phyloP scores from a whole-genome alignment of 75 land plant species.

The Adiantum capillusveneris region DNA sequence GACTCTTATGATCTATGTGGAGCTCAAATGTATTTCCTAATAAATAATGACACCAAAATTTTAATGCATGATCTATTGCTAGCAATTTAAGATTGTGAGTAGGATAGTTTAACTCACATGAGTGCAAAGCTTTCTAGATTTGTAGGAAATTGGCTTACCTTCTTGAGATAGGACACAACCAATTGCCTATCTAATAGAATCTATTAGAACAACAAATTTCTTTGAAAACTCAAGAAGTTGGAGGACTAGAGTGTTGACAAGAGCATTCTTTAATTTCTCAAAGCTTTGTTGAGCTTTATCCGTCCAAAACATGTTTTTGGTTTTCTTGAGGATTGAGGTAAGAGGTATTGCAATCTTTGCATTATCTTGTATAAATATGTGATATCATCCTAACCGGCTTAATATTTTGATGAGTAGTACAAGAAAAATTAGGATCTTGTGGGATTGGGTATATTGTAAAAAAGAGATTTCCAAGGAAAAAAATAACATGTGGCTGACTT shows the following conservation, averaged over 20 bases:
- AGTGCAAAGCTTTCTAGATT: not conserved
- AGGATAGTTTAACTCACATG: constrained; percentile 4
- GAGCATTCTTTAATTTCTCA: not conserved
- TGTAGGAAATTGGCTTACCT: constrained; percentile 18
- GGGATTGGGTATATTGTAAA: too few species aligned
- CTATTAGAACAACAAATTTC: constrained; percentile 15
- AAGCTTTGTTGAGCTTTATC: not conserved
- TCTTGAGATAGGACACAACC: constrained; percentile 23
- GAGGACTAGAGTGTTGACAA: not conserved
- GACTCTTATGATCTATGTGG: too few species aligned
- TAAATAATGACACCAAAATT: constrained; percentile 26
- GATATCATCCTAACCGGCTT: not conserved
- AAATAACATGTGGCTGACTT: too few species aligned
- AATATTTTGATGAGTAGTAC: too few species aligned
- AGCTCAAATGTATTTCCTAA: constrained; percentile 4
- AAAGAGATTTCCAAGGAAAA: too few species aligned
- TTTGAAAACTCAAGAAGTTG: not conserved
- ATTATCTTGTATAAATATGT: not conserved
- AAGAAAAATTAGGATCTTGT: too few species aligned
- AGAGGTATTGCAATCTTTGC: not conserved
- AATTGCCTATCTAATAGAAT: constrained; percentile 21
- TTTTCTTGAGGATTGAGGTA: not conserved
- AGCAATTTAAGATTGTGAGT: constrained; percentile 19
- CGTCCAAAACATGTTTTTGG: not conserved
- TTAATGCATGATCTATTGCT: constrained; percentile 12